Evolutionary conservation across 345 rosid species (phyloP).

Genomic region (Linum tenue): DNA sequence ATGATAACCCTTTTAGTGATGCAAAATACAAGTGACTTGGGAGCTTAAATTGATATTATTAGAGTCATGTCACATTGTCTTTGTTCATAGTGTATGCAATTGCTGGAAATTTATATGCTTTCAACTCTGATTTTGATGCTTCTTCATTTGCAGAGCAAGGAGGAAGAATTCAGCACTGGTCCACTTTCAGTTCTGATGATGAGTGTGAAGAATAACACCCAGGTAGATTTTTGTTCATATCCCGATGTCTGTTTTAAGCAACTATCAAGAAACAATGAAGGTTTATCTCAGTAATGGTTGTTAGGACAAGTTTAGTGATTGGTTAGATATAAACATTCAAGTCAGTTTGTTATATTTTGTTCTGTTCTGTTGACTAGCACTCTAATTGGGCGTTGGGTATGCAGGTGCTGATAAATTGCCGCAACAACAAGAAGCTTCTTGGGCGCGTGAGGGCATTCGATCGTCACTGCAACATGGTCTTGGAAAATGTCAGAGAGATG

Average conservation of each 20-base stretch:
- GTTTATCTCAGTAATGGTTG: no score
- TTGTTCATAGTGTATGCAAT: not conserved
- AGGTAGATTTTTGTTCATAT: constrained; percentile 33
- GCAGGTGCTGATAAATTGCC: constrained; percentile 86
- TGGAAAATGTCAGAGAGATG: constrained; percentile 98
- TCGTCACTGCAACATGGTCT: constrained; percentile 97
- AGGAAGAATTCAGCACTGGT: constrained; percentile 93
- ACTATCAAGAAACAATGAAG: no score
- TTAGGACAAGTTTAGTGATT: no score
- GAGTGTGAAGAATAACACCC: constrained; percentile 95
- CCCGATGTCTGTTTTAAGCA: not conserved
- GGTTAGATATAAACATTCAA: no score
- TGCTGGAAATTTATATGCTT: not conserved
- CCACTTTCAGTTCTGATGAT: constrained; percentile 96
- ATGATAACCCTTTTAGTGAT: not conserved
- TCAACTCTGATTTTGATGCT: not conserved
- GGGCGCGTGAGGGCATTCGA: constrained; percentile 97
- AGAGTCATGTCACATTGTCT: not conserved
- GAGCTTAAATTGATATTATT: no score
- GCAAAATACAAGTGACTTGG: not conserved
- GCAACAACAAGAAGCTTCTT: constrained; percentile 76
- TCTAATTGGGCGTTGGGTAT: not conserved
- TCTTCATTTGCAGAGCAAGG: constrained; percentile 62
- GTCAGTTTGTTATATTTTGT: not conserved
- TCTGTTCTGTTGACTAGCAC: not conserved